These are phyloP conservation scores for Hypoxylon crocopeplum DNA, from an alignment of 495 filamentous ascomycete species.

Conservation along the genomic window DNA sequence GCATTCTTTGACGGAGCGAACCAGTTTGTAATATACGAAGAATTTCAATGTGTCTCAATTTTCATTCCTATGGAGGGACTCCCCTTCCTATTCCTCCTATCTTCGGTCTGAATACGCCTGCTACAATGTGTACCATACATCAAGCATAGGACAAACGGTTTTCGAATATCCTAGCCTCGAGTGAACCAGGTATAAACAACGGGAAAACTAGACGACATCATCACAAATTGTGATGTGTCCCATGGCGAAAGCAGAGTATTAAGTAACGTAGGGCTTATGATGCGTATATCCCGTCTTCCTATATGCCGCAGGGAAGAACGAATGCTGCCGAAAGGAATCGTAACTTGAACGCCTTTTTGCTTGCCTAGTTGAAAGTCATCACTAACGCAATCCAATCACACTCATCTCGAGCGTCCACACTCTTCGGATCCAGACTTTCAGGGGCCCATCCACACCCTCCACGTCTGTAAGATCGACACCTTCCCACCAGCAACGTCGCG, in stretches of 20 bases:
- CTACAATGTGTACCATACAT: conserved; percentile 16
- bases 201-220: conserved; percentile 5
- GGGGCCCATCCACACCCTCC: conserved; percentile 86
- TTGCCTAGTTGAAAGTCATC: conserved; percentile 27
- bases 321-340: conserved; percentile 24
- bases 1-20: no score
- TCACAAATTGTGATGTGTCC: neutral
- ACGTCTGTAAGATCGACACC: conserved; percentile 91
- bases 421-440: conserved; percentile 97
- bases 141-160: conserved; percentile 18
- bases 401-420: conserved; percentile 99
- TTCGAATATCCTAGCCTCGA: conserved; percentile 28
- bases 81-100: conserved; percentile 2
- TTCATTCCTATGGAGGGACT: neutral
- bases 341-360: conserved; percentile 35
- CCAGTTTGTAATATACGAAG: no score
- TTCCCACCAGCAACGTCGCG: conserved; percentile 98
- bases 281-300: conserved; percentile 22
- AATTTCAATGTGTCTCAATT: no score
- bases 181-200: conserved; percentile 31
- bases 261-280: conserved; percentile 9
- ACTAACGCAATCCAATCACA: conserved; percentile 83
- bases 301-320: conserved; percentile 14
- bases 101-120: conserved; percentile 1
- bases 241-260: conserved; percentile 19